Conservation (phyloP, 805 yeast species). For the Metschnikowia baotianmanensis region DNA sequence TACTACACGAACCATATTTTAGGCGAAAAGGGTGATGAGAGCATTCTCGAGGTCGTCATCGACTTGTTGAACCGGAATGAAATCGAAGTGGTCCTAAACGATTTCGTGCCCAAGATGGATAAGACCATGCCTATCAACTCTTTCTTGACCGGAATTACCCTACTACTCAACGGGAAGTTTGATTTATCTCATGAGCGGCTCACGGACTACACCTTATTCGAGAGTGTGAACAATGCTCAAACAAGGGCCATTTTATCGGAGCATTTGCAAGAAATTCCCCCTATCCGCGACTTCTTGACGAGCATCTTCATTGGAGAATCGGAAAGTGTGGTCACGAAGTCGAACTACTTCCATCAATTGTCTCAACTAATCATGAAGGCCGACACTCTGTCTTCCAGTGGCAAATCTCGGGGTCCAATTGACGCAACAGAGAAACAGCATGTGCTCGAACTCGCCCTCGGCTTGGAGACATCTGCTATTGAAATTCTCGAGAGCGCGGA, state of each 20-base stretch:
- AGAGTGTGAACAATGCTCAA: constrained; percentile 10
- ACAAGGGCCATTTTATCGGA: constrained; percentile 14
- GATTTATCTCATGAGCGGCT: constrained; percentile 24
- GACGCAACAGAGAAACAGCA: constrained; percentile 2
- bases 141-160: constrained; percentile 35
- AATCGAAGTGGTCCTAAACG: constrained; percentile 8
- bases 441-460: constrained; percentile 18
- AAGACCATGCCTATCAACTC: constrained; percentile 21
- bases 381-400: neutral
- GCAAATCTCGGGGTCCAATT: neutral
- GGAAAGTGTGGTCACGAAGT: constrained; percentile 16
- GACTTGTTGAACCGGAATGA: constrained; percentile 18
- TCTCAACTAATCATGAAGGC: constrained; percentile 18
- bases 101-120: constrained; percentile 19
- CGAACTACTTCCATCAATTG: constrained; percentile 32
- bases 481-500: constrained; percentile 14
- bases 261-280: constrained; percentile 16
- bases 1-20: constrained; percentile 21
- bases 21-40: constrained; percentile 5
- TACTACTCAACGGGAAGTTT: constrained; percentile 30
- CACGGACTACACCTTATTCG: constrained; percentile 23
- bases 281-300: constrained; percentile 23
- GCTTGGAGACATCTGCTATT: constrained; percentile 29
- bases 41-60: constrained; percentile 13
- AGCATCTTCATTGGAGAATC: constrained; percentile 18